Conservation (phyloP, 148 eudicot genomes). For the Vaccinium corymbosum region DNA sequence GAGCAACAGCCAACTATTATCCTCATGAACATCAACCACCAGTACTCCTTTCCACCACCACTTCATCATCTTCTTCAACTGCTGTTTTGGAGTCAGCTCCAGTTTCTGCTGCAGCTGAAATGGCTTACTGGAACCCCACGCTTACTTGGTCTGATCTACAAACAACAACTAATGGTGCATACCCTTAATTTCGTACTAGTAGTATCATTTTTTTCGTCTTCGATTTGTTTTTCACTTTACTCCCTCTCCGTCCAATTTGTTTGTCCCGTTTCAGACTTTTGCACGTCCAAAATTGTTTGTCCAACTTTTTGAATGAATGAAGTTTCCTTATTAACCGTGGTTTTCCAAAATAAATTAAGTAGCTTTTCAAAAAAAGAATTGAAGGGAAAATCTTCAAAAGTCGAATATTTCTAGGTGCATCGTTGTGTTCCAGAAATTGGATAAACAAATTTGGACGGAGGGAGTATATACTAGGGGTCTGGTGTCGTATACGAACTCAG, state of each 20-base stretch:
- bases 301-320: too few relatives aligned
- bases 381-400: too few relatives aligned
- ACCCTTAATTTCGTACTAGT: constrained; percentile 21
- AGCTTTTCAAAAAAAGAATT: too few relatives aligned
- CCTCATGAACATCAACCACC: constrained; percentile 30
- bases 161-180: constrained; percentile 58
- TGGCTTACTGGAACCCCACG: constrained; percentile 35
- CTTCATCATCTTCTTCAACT: constrained; percentile 24
- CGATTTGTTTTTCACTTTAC: not conserved
- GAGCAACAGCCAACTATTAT: constrained; percentile 37
- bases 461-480: constrained; percentile 10
- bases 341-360: too few relatives aligned
- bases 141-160: constrained; percentile 58
- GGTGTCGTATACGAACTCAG: not conserved
- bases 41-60: constrained; percentile 22
- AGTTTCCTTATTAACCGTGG: too few relatives aligned
- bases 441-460: too few relatives aligned
- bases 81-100: constrained; percentile 44
- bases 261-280: too few relatives aligned
- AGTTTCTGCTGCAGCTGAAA: constrained; percentile 21
- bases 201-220: not conserved
- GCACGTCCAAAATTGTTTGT: too few relatives aligned
- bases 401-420: too few relatives aligned
- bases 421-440: too few relatives aligned
- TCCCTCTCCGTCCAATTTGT: not conserved